phyloP scores from a whole-genome alignment of 352 stramenopile genomes.

The Phytophthora meadii region DNA sequence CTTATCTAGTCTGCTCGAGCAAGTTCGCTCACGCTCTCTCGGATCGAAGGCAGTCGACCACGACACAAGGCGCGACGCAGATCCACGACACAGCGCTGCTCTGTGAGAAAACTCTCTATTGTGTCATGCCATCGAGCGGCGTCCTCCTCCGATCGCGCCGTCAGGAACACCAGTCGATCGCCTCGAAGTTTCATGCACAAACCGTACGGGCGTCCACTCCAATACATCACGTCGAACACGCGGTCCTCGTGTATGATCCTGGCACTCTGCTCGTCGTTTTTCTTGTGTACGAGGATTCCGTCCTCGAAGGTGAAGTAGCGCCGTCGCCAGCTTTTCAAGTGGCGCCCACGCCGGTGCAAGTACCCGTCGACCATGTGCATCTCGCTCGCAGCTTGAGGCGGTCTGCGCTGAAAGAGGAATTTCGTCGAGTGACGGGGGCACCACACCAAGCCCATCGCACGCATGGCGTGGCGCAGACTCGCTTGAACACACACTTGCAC shows the following conservation, averaged over 20 bases:
- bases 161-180: constrained; percentile 60
- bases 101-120: constrained; percentile 52
- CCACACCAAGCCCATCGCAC: constrained; percentile 15
- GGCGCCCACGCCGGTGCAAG: constrained; percentile 63
- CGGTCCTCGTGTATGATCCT: constrained; percentile 59
- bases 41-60: constrained; percentile 56
- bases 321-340: constrained; percentile 74
- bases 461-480: constrained; percentile 22
- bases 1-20: constrained; percentile 12
- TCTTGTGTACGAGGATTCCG: constrained; percentile 68
- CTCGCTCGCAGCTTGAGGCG: not conserved
- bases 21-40: constrained; percentile 47
- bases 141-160: constrained; percentile 57
- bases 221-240: constrained; percentile 72
- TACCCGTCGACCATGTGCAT: constrained; percentile 45
- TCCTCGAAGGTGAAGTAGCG: constrained; percentile 75
- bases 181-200: constrained; percentile 63
- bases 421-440: constrained; percentile 24
- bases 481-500: constrained; percentile 23
- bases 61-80: constrained; percentile 57
- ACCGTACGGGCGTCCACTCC: constrained; percentile 61
- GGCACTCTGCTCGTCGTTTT: constrained; percentile 49
- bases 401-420: constrained; percentile 10
- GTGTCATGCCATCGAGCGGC: constrained; percentile 60
- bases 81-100: constrained; percentile 51